phyloP scores from a whole-genome alignment of 176 grass and related monocot genomes.

The Oryza longistaminata region DNA sequence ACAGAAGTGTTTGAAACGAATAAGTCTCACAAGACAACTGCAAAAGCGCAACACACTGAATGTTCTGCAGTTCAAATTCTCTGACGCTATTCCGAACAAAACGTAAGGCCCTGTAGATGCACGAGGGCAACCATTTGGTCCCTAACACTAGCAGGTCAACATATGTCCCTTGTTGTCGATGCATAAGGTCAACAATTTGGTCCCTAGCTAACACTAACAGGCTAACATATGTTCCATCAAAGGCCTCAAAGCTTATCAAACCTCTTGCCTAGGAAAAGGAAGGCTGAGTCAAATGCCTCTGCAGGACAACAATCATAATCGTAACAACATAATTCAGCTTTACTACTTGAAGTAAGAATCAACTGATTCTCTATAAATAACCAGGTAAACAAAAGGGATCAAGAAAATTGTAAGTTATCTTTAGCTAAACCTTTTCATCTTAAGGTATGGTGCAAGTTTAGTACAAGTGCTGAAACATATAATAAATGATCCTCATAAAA shows the following conservation, averaged over 20 bases:
- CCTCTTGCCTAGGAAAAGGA: too few relatives aligned
- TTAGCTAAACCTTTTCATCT: slow-evolving; percentile 29
- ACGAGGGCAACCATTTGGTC: neutral
- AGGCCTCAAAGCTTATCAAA: neutral
- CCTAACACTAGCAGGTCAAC: too few relatives aligned
- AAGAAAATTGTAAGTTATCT: neutral
- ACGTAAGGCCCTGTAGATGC: neutral
- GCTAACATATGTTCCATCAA: neutral
- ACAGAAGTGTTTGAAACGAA: neutral
- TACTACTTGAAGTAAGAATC: neutral
- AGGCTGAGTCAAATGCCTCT: neutral
- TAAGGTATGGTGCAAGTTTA: neutral
- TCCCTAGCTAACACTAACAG: neutral
- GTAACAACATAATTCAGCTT: neutral
- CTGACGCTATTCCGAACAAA: neutral
- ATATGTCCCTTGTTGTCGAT: too few relatives aligned
- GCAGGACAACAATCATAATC: neutral
- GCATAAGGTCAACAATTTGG: neutral
- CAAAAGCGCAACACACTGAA: neutral
- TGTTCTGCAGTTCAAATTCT: neutral
- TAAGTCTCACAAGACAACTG: neutral
- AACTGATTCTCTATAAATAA: neutral
- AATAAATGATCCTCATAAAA: slow-evolving; percentile 37
- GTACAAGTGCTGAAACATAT: slow-evolving; percentile 20
- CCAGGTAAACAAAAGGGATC: neutral